Percentiles rank a stretch among this genome's conserved stretches.
phyloP scores from a whole-genome alignment of 805 yeast species.

The Teunomyces lycoperdinae region DNA sequence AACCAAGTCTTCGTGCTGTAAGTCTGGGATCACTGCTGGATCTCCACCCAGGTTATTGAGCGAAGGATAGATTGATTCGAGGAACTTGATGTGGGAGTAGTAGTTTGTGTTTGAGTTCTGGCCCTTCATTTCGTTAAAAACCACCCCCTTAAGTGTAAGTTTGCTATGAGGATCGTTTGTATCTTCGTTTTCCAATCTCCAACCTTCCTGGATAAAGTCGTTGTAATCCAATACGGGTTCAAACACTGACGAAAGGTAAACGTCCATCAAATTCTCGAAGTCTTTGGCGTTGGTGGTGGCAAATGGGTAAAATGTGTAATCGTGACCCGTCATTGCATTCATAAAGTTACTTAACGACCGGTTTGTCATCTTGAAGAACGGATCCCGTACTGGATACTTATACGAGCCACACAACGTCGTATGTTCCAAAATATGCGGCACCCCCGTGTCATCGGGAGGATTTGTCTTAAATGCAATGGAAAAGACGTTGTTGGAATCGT shows the following conservation, averaged over 20 bases:
- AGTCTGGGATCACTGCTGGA: conserved; percentile 72
- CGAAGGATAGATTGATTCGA: conserved; percentile 79
- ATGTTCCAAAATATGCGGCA: conserved; percentile 95
- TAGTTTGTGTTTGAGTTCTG: conserved; percentile 88
- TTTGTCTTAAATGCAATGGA: conserved; percentile 88
- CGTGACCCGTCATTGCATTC: conserved; percentile 99
- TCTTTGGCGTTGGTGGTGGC: conserved; percentile 88
- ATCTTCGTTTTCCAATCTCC: conserved; percentile 83
- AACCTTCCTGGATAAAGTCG: conserved; percentile 94
- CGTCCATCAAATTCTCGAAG: conserved; percentile 77
- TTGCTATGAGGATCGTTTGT: conserved; percentile 58
- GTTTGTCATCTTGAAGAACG: conserved; percentile 95
- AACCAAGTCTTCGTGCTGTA: conserved; percentile 70
- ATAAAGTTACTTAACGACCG: conserved; percentile 92
- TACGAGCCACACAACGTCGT: conserved; percentile 93
- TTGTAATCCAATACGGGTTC: conserved; percentile 73
- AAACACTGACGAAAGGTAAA: conserved; percentile 83
- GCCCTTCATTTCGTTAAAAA: conserved; percentile 98
- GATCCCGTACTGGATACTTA: conserved; percentile 92
- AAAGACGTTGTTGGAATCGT: conserved; percentile 84
- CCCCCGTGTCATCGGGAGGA: conserved; percentile 93
- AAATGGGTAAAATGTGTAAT: conserved; percentile 93
- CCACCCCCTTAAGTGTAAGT: conserved; percentile 87
- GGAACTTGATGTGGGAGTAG: conserved; percentile 78
- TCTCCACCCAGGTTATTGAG: conserved; percentile 93